Percentiles rank a stretch among this genome's conserved stretches.
Conservation (phyloP, 768 basidiomycete species). For the Paxillus rubicundulus region DNA sequence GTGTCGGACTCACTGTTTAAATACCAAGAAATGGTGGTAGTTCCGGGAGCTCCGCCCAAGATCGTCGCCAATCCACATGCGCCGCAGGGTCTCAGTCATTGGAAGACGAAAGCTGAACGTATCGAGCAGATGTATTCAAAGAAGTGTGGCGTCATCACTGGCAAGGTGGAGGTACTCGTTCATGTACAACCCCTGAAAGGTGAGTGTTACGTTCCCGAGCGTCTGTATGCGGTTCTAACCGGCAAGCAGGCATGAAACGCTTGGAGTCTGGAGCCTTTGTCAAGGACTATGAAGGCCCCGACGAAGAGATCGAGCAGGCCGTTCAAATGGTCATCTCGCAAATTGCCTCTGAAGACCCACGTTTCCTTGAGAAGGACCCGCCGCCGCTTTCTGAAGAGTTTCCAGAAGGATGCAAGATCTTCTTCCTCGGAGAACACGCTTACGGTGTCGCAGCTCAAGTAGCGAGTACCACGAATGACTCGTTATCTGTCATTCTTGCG, state of each 20-base stretch:
- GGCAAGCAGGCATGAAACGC: slow-evolving; percentile 73
- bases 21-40: slow-evolving; percentile 68
- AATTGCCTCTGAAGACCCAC: slow-evolving; percentile 86
- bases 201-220: slow-evolving; percentile 27
- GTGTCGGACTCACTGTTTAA: slow-evolving; percentile 86
- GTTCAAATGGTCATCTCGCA: slow-evolving; percentile 81
- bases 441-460: slow-evolving; percentile 97
- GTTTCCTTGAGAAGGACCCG: slow-evolving; percentile 76
- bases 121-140: slow-evolving; percentile 89
- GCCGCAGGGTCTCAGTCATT: slow-evolving; percentile 62
- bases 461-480: slow-evolving; percentile 60
- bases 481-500: slow-evolving; percentile 83
- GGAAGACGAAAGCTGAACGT: slow-evolving; percentile 78
- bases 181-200: slow-evolving; percentile 94
- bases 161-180: slow-evolving; percentile 73
- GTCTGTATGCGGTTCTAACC: background rate
- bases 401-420: slow-evolving; percentile 85
- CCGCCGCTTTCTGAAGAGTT: slow-evolving; percentile 86
- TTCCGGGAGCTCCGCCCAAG: slow-evolving; percentile 49
- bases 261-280: slow-evolving; percentile 87
- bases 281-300: slow-evolving; percentile 86
- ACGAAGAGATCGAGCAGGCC: slow-evolving; percentile 84
- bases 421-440: slow-evolving; percentile 93
- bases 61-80: slow-evolving; percentile 74
- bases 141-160: slow-evolving; percentile 81